These are phyloP conservation scores for Gymnopilus junonius DNA, from an alignment of 768 basidiomycete species.

Conservation along the genomic window DNA sequence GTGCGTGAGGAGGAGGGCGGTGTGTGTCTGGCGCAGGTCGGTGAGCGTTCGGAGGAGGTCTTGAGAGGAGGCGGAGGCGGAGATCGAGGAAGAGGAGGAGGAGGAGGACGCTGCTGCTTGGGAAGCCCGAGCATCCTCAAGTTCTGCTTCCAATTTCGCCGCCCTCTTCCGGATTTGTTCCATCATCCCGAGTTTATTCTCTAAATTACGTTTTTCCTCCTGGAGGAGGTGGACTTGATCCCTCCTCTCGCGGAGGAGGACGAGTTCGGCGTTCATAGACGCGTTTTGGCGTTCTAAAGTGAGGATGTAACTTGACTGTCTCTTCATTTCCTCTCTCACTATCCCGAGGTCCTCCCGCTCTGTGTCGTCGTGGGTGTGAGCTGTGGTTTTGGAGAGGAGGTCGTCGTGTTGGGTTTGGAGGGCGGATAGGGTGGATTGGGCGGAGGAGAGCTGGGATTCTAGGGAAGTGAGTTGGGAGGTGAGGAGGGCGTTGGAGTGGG, in stretches of 20 bases:
- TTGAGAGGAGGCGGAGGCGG: conserved; percentile 46
- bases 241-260: conserved; percentile 55
- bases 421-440: conserved; percentile 42
- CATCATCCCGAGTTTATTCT: conserved; percentile 50
- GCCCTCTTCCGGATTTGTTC: conserved; percentile 62
- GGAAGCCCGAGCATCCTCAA: conserved; percentile 63
- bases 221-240: conserved; percentile 68
- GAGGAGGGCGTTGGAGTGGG: conserved; percentile 48
- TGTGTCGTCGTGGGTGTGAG: conserved; percentile 22
- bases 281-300: conserved; percentile 63
- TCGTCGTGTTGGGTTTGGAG: conserved; percentile 57
- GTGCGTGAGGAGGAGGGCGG: conserved; percentile 54
- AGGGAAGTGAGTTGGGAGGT: conserved; percentile 44
- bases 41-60: conserved; percentile 65
- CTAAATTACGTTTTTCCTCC: conserved; percentile 74
- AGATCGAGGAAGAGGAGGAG: conserved; percentile 35
- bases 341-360: conserved; percentile 64
- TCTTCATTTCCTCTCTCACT: conserved; percentile 69
- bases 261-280: conserved; percentile 57
- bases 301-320: conserved; percentile 65
- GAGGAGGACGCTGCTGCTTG: no score
- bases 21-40: conserved; percentile 62
- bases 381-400: conserved; percentile 38
- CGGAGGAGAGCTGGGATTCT: conserved; percentile 38
- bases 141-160: conserved; percentile 63